Conservation (phyloP, 164 flowering plant genomes). For the Euptelea pleiosperma region DNA sequence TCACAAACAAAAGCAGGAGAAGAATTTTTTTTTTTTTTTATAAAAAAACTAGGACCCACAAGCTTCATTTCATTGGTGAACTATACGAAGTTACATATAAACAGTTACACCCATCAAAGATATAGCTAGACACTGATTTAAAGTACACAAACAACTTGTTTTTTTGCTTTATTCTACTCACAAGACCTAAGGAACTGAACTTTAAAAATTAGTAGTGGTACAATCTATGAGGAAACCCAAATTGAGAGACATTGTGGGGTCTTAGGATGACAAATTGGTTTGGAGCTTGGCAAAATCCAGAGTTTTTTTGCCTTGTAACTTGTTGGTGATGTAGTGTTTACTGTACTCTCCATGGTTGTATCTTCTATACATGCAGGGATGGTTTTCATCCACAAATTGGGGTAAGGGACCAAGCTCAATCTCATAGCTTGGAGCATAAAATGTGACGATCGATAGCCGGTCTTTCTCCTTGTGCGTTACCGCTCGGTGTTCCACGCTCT, state of each 20-base stretch:
- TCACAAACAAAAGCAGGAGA: too few species aligned
- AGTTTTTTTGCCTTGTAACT: conserved; percentile 78
- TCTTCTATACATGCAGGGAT: conserved; percentile 61
- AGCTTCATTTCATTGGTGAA: background rate
- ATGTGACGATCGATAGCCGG: conserved; percentile 82
- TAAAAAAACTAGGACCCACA: too few species aligned
- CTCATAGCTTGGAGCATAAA: conserved; percentile 86
- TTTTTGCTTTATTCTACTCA: conserved; percentile 8
- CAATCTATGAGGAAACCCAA: background rate
- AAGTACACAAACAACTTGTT: conserved; percentile 9
- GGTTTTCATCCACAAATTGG: conserved; percentile 51
- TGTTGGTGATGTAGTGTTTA: conserved; percentile 68
- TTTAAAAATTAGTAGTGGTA: background rate
- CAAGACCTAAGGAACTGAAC: conserved; percentile 6
- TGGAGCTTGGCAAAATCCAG: conserved; percentile 77
- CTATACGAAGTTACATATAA: background rate
- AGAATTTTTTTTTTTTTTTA: too few species aligned
- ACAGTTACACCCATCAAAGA: conserved; percentile 5
- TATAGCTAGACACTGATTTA: background rate
- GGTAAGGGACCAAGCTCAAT: conserved; percentile 68
- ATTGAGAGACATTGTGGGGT: conserved; percentile 1
- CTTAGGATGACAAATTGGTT: conserved; percentile 15
- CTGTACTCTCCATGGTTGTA: conserved; percentile 95
- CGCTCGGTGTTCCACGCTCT: conserved; percentile 93
- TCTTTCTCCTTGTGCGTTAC: conserved; percentile 67